These are phyloP conservation scores for Penicillium malachiteum DNA, from an alignment of 495 filamentous ascomycete species.

Conservation along the genomic window DNA sequence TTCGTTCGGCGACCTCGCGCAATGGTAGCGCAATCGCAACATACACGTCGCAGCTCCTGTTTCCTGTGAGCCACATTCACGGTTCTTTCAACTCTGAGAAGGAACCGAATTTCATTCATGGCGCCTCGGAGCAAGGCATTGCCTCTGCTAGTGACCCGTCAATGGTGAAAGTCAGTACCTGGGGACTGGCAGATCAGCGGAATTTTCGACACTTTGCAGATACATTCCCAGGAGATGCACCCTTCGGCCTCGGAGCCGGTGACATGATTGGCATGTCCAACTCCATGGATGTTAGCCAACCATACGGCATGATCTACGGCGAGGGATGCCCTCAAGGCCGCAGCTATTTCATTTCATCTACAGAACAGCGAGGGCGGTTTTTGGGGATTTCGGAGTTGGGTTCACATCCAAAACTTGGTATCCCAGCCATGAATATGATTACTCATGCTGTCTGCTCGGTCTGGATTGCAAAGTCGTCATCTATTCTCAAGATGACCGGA, in stretches of 20 bases:
- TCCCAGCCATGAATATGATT: constrained; percentile 64
- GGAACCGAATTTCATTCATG: constrained; percentile 75
- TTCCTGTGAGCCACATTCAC: constrained; percentile 72
- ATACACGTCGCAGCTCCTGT: constrained; percentile 77
- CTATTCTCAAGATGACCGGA: constrained; percentile 68
- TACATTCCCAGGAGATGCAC: constrained; percentile 66
- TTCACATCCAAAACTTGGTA: constrained; percentile 57
- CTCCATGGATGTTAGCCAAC: constrained; percentile 83
- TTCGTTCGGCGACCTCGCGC: constrained; percentile 47
- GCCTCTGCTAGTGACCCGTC: constrained; percentile 75
- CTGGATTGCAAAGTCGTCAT: constrained; percentile 86
- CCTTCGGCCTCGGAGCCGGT: constrained; percentile 75
- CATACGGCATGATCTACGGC: constrained; percentile 78
- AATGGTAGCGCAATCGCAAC: constrained; percentile 64
- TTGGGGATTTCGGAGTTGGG: constrained; percentile 53
- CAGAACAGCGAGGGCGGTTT: constrained; percentile 79
- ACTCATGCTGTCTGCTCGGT: constrained; percentile 68
- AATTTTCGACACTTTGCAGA: constrained; percentile 75
- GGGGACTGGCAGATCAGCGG: constrained; percentile 75
- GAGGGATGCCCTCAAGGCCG: constrained; percentile 81
- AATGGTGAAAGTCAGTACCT: constrained; percentile 74
- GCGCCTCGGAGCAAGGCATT: constrained; percentile 69
- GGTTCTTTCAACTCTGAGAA: constrained; percentile 71
- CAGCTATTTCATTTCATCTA: constrained; percentile 68
- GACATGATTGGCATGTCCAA: constrained; percentile 75